Base-by-base conservation (phyloP, 148 eudicot genomes). In the Chenopodium formosanum region DNA sequence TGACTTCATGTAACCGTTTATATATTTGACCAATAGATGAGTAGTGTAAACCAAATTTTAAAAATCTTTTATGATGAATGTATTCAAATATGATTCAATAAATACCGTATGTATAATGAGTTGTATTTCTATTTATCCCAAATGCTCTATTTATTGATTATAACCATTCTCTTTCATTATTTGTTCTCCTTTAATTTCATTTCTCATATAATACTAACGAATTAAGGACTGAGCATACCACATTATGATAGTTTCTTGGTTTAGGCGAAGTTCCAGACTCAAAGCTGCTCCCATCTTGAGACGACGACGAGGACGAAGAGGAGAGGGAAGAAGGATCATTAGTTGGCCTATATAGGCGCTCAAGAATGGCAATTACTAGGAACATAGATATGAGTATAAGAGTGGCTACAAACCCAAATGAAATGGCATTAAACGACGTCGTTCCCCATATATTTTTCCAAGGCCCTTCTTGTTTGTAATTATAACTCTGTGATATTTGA, bases 371-470 rank as follows among this genome's bases (percentile, higher is more conserved):
- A 91, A 91, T 90, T 20, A 93, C 85, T 1, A 91, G 83, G 63
- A 93, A 93, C 97, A 93, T 86, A 22, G 97, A 91, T 44, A 91
- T 82, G 75, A 93, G 80, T 77, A 93, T 84, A 13, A 92, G 92
- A 1, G 97, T 93, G 7, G 97, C 97, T 63, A 93, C 91, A 81
- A 93, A 90, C 13, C 97, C 97, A 79, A 90, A 93, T 7, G 93
- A 91, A 44, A 93, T 88, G 44, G 97, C 94, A 78, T 89, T 87
- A 90, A 90, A 89, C 23, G 97, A 89, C 0, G 82, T 80, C 8
- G 86, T 71, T 71, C 50, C 70, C 44, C 82, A 82, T 20, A 83
- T 78, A 20, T 74, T 74, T 76, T 90, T 88, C 92, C 92, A 88
- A 11, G 88, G 85, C 64, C 87, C 86, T 70, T 84, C 85, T 50